A percentile compares a stretch with the other conserved stretches of the same genome.
phyloP scores from a whole-genome alignment of 176 grass and related monocot species.

The Elymus sibiricus region DNA sequence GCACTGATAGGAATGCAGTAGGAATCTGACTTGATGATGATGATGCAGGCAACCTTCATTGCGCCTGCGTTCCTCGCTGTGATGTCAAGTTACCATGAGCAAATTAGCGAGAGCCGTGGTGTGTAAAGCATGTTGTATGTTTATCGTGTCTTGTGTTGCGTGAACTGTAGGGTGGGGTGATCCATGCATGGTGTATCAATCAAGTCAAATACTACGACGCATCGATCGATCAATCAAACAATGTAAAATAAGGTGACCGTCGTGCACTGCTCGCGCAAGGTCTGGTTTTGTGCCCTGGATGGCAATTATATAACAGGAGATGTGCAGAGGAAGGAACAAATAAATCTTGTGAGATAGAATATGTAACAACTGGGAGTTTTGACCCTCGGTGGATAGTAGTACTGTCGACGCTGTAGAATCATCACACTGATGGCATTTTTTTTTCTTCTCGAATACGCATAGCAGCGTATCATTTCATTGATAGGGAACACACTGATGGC shows the following conservation, averaged over 20 bases:
- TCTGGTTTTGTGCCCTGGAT: not conserved
- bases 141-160: slow-evolving; percentile 4
- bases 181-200: not conserved
- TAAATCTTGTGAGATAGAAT: too few relatives aligned
- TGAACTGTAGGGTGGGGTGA: not conserved
- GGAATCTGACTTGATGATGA: slow-evolving; percentile 29
- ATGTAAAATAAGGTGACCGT: slow-evolving; percentile 36
- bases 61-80: slow-evolving; percentile 28
- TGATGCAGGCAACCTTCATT: slow-evolving; percentile 37
- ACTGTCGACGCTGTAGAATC: too few relatives aligned
- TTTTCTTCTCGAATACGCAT: too few relatives aligned
- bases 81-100: slow-evolving; percentile 29
- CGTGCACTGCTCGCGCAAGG: not conserved
- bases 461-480: too few relatives aligned
- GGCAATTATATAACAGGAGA: not conserved
- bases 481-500: too few relatives aligned
- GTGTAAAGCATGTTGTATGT: slow-evolving; percentile 10
- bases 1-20: too few relatives aligned
- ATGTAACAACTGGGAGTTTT: too few relatives aligned
- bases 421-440: too few relatives aligned
- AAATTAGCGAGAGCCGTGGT: not conserved
- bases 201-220: not conserved
- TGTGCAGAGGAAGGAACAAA: not conserved
- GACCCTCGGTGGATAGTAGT: too few relatives aligned
- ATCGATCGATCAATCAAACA: not conserved